These are phyloP conservation scores for Anthoceros angustus DNA, from an alignment of 225 moss, liverwort and hornwort species.

Conservation along the genomic window DNA sequence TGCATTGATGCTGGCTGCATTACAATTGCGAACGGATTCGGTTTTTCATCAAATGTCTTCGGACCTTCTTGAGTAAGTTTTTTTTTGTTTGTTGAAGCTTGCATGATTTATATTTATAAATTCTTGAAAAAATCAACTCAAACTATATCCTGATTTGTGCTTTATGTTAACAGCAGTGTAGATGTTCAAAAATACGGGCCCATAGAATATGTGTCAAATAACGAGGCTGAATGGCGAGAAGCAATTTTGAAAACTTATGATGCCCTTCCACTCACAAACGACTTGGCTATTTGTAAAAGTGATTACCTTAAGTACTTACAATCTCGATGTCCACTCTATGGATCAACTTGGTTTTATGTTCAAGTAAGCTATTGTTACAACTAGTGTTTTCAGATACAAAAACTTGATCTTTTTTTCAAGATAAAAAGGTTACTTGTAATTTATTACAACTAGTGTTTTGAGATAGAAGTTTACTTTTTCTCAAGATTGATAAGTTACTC, in stretches of 20 bases:
- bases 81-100: background rate
- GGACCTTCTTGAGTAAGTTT: conserved; percentile 5
- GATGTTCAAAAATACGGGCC: conserved; percentile 7
- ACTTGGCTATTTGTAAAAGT: conserved; percentile 3
- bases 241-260: conserved; percentile 3
- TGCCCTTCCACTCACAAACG: conserved; percentile 2
- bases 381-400: background rate
- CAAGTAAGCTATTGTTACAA: background rate
- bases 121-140: background rate
- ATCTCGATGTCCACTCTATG: conserved; percentile 11
- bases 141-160: background rate
- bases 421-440: background rate
- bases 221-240: conserved; percentile 75
- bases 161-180: conserved; percentile 1
- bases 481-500: background rate
- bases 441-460: background rate
- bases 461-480: background rate
- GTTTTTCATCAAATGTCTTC: conserved; percentile 3
- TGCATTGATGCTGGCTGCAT: conserved; percentile 13
- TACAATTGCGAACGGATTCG: conserved; percentile 5
- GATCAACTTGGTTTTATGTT: conserved; percentile 10
- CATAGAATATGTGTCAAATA: conserved; percentile 29
- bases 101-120: background rate
- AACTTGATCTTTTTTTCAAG: too few relatives aligned
- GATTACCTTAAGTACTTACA: conserved; percentile 9